phyloP scores from a whole-genome alignment of 495 filamentous ascomycete species.

The Hypoxylon cercidicola region DNA sequence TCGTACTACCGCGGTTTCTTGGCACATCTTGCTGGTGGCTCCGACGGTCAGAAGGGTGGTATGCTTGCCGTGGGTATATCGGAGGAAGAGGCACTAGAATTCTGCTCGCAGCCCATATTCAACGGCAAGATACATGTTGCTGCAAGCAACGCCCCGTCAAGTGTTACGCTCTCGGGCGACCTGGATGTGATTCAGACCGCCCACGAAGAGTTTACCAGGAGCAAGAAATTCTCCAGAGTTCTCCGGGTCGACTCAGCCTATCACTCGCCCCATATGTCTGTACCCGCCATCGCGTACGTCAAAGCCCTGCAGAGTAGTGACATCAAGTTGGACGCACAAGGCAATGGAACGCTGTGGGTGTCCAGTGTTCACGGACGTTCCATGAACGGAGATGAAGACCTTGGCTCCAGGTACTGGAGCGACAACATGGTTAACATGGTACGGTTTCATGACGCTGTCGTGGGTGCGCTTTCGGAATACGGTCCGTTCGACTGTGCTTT shows the following conservation, averaged over 20 bases:
- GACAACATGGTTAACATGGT: slow-evolving; percentile 69
- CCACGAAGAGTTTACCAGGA: slow-evolving; percentile 42
- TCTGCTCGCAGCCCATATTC: slow-evolving; percentile 46
- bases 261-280: slow-evolving; percentile 69
- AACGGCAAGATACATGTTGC: slow-evolving; percentile 49
- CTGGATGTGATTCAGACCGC: slow-evolving; percentile 50
- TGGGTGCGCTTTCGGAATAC: slow-evolving; percentile 45
- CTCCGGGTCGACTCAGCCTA: slow-evolving; percentile 67
- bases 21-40: slow-evolving; percentile 46
- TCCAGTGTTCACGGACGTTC: slow-evolving; percentile 51
- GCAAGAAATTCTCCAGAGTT: slow-evolving; percentile 52
- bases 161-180: slow-evolving; percentile 57
- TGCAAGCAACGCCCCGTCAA: slow-evolving; percentile 53
- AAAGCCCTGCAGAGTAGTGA: slow-evolving; percentile 41
- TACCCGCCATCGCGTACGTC: slow-evolving; percentile 54
- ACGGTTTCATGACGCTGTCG: slow-evolving; percentile 64
- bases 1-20: slow-evolving; percentile 56
- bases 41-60: slow-evolving; percentile 45
- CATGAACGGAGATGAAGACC: slow-evolving; percentile 28
- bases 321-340: slow-evolving; percentile 30
- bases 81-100: slow-evolving; percentile 46
- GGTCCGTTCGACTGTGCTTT: slow-evolving; percentile 57
- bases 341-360: slow-evolving; percentile 49
- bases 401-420: slow-evolving; percentile 62
- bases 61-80: slow-evolving; percentile 54